Evolutionary conservation across 2,329 filamentous ascomycete species (phyloP).

Genomic region (Penicillium occitanis): DNA sequence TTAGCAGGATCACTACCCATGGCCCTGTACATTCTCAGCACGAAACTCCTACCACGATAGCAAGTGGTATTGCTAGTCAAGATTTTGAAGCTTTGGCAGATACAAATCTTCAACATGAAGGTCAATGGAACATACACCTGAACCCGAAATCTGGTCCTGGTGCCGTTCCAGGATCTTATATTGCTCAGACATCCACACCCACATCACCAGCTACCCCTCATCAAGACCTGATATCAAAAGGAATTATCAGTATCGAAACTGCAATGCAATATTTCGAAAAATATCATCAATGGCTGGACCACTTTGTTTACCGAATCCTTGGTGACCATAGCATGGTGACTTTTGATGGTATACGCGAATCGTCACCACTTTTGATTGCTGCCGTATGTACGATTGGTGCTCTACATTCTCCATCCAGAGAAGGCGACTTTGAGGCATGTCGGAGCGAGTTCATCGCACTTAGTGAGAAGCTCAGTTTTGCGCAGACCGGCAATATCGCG

Average conservation of each 20-base stretch:
- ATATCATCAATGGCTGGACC: constrained; percentile 48
- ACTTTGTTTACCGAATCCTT: constrained; percentile 48
- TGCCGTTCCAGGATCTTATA: constrained; percentile 1
- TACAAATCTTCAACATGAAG: background rate
- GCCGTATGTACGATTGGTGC: constrained; percentile 5
- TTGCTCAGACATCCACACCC: background rate
- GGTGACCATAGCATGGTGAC: constrained; percentile 40
- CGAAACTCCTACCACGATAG: background rate
- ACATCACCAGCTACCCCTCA: constrained; percentile 25
- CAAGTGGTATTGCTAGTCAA: background rate
- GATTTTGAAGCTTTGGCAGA: no score
- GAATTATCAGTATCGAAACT: constrained; percentile 26
- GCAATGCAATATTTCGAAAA: constrained; percentile 31
- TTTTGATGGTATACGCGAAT: constrained; percentile 39
- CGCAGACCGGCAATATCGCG: background rate
- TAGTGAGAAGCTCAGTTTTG: background rate
- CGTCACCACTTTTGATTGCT: constrained; percentile 1
- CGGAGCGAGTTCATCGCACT: constrained; percentile 6
- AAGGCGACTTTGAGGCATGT: background rate
- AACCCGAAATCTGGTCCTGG: background rate
- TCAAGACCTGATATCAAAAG: constrained; percentile 36
- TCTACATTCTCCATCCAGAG: background rate
- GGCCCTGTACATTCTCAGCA: background rate
- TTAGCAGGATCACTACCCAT: background rate
- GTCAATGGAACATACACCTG: background rate